These are phyloP conservation scores for Davidsoniella neocaledoniae DNA, from an alignment of 2,329 filamentous ascomycete species.

Conservation along the genomic window DNA sequence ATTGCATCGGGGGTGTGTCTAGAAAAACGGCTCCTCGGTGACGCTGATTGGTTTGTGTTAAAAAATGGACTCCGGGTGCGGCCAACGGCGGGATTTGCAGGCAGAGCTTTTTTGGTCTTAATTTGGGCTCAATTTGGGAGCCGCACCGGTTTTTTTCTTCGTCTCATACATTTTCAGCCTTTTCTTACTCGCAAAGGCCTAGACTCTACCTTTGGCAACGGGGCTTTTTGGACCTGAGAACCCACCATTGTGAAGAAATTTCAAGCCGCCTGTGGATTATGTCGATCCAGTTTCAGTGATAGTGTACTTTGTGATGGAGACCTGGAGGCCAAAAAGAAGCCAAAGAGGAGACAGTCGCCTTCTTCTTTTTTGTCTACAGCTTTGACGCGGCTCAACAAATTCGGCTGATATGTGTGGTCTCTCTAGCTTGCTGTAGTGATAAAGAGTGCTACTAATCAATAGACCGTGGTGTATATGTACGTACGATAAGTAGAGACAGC, in stretches of 20 bases:
- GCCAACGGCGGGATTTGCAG: slow-evolving; percentile 2
- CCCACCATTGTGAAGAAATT: slow-evolving; percentile 10
- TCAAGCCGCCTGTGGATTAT: slow-evolving; percentile 1
- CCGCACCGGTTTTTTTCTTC: too few relatives aligned
- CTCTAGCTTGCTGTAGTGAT: too few relatives aligned
- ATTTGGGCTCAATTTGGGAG: background rate
- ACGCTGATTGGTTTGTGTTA: slow-evolving; percentile 1
- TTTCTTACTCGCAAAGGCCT: background rate
- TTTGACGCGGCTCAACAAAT: too few relatives aligned
- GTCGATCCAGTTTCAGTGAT: background rate
- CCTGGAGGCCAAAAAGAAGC: too few relatives aligned
- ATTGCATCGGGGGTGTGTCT: slow-evolving; percentile 4
- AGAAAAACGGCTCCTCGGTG: background rate
- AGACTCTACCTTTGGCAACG: background rate
- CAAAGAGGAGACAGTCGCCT: too few relatives aligned
- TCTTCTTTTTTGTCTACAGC: too few relatives aligned
- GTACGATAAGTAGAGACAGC: too few relatives aligned
- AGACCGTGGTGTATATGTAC: background rate
- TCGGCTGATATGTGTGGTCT: too few relatives aligned
- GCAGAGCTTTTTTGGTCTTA: background rate
- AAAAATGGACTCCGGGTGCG: slow-evolving; percentile 8
- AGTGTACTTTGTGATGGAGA: too few relatives aligned
- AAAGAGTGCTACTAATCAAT: background rate
- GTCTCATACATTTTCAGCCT: too few relatives aligned
- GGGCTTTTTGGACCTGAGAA: background rate